phyloP scores from a whole-genome alignment of 2,329 filamentous ascomycete species.

The Ascochyta viciae-villosae region DNA sequence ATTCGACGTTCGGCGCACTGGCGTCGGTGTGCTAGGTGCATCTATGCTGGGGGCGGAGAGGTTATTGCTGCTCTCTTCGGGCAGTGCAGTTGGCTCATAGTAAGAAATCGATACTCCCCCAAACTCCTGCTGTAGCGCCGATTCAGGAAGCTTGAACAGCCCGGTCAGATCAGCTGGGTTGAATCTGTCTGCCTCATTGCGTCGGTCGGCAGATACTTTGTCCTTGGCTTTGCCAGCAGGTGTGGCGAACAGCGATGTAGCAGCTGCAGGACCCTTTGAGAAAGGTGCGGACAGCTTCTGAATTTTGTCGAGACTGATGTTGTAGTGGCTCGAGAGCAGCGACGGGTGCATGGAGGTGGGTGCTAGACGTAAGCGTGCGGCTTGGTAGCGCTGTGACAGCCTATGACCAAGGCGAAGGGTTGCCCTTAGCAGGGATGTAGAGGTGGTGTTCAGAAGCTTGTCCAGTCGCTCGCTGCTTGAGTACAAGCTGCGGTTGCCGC shows the following conservation, averaged over 20 bases:
- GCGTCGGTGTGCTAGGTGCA: conserved; percentile 75
- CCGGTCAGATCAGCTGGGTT: conserved; percentile 73
- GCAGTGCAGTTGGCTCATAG: conserved; percentile 61
- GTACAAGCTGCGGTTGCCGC: conserved; percentile 95
- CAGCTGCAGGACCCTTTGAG: conserved; percentile 66
- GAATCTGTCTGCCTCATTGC: conserved; percentile 43
- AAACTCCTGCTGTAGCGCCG: conserved; percentile 74
- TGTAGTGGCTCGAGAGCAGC: conserved; percentile 83
- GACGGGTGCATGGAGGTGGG: conserved; percentile 72
- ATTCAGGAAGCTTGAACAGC: conserved; percentile 61
- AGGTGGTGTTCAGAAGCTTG: conserved; percentile 86
- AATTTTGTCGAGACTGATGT: conserved; percentile 76
- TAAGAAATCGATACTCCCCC: conserved; percentile 82
- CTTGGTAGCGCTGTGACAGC: conserved; percentile 90
- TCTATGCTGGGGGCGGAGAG: conserved; percentile 32
- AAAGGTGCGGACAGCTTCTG: conserved; percentile 86
- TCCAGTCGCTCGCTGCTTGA: conserved; percentile 91
- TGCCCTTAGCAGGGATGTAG: conserved; percentile 76
- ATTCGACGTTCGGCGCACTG: conserved; percentile 70
- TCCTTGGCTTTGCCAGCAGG: conserved; percentile 78
- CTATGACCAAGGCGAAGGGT: conserved; percentile 83
- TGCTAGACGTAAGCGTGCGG: conserved; percentile 78
- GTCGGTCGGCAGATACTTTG: conserved; percentile 59
- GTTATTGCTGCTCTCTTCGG: conserved; percentile 33
- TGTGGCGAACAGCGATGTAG: conserved; percentile 58